These are phyloP conservation scores for Fusarium sp. DNA, from an alignment of 2,329 filamentous ascomycete genomes.

Conservation along the genomic window DNA sequence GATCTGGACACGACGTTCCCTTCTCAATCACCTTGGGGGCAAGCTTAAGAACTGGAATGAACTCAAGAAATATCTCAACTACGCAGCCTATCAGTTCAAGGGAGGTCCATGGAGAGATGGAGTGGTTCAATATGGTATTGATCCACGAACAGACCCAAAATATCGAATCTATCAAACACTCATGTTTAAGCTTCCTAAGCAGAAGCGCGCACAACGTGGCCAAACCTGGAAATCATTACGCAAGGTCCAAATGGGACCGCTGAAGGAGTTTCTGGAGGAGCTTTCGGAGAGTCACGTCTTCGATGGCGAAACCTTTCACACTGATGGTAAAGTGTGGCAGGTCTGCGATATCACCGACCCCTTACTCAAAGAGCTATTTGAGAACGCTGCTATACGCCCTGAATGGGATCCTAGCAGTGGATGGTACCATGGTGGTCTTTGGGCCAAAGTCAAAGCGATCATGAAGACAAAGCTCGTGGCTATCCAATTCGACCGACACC, in stretches of 20 bases:
- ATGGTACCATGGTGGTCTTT: constrained; percentile 85
- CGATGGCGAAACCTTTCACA: constrained; percentile 78
- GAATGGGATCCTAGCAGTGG: constrained; percentile 76
- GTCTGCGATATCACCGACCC: constrained; percentile 92
- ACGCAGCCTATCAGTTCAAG: constrained; percentile 91
- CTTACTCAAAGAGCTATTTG: constrained; percentile 73
- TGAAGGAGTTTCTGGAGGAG: constrained; percentile 55
- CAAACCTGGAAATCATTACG: constrained; percentile 63
- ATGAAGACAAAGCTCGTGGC: constrained; percentile 88
- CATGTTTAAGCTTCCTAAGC: constrained; percentile 79
- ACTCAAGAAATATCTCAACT: constrained; percentile 81
- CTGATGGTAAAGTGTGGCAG: constrained; percentile 93
- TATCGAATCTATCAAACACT: constrained; percentile 90
- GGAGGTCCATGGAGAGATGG: constrained; percentile 93
- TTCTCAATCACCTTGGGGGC: constrained; percentile 76
- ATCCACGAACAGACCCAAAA: constrained; percentile 81
- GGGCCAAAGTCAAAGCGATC: constrained; percentile 85
- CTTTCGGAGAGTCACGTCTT: constrained; percentile 77
- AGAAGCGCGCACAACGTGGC: constrained; percentile 59
- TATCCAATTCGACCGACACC: constrained; percentile 67
- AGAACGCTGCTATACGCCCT: constrained; percentile 68
- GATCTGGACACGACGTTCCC: constrained; percentile 85
- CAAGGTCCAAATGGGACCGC: constrained; percentile 53
- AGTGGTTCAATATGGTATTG: constrained; percentile 85
- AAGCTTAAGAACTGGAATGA: constrained; percentile 64